Percentiles rank a stretch among this genome's conserved stretches.
Evolutionary conservation across 2,329 filamentous ascomycete species (phyloP).

Genomic region (Exserohilum turcica): DNA sequence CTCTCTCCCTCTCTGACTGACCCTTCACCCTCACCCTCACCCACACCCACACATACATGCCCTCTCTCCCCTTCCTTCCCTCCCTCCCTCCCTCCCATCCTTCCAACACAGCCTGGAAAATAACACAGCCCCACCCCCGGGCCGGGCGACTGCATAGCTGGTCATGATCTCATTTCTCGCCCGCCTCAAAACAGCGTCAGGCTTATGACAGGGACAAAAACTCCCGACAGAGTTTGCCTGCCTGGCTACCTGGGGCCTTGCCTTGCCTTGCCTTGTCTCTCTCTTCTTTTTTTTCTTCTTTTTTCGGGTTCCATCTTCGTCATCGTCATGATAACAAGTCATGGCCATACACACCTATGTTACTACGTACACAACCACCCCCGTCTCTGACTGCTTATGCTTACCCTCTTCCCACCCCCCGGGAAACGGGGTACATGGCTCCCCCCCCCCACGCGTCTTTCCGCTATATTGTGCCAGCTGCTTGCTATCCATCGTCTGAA

Average conservation of each 20-base stretch:
- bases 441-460: slow-evolving; percentile 27
- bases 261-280: too few species aligned
- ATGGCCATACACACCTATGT: too few species aligned
- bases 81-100: slow-evolving; percentile 16
- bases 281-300: neutral
- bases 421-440: too few species aligned
- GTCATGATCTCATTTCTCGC: slow-evolving; percentile 27
- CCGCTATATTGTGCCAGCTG: slow-evolving; percentile 28
- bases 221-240: slow-evolving; percentile 6
- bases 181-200: slow-evolving; percentile 30
- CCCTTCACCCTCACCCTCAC: slow-evolving; percentile 28
- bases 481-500: slow-evolving; percentile 29
- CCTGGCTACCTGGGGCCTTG: too few species aligned
- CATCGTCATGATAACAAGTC: too few species aligned
- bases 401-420: too few species aligned
- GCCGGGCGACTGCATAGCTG: slow-evolving; percentile 32
- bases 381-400: too few species aligned
- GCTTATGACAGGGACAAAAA: slow-evolving; percentile 33
- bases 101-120: slow-evolving; percentile 45
- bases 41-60: slow-evolving; percentile 23
- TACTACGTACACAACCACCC: too few species aligned
- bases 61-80: too few species aligned
- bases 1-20: too few species aligned
- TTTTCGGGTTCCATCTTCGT: slow-evolving; percentile 21
- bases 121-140: slow-evolving; percentile 30